Base-by-base conservation (phyloP, 1,284 basidiomycete genomes). In the Leccinum ponderosum region DNA sequence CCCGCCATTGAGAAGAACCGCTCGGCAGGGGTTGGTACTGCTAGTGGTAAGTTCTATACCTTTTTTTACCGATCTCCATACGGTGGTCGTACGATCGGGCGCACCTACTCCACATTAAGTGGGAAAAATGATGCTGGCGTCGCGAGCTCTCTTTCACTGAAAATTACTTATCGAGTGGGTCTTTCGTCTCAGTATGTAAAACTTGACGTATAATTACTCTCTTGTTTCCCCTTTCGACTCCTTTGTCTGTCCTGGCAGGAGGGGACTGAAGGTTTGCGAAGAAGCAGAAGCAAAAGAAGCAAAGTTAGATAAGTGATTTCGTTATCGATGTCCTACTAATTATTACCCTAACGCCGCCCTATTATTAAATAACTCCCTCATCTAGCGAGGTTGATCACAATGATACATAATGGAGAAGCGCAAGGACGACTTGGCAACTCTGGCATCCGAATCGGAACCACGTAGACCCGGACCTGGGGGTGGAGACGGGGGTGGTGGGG, bases 341-440 rank as follows among this genome's bases (percentile, higher is more conserved):
- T 51, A 25, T 27, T 63, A 56, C 58, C 56, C 63, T 73, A 71
- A 69, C 62, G 58, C 58, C 62, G 65, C 3, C 65, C 51, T 29
- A 25, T 47, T 57, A 58, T 63, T 35, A 63, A 65, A 71, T 47
- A 56, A 56, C 59, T 51, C 66, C 59, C 44, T 56, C 52, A 65
- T 71, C 67, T 66, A 71, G 65, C 63, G 56, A 69, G 52, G 68
- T 59, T 67, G 70, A 72, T 72, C 59, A 53, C 33, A 44, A 61
- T 47, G 20, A 47, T 47, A 22, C 55, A 58, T 63, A 58, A 60
- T 72, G 60, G 56, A 44, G 69, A 70, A 71, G 55, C 58, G 15
- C 11, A 60, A 25, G 53, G 44, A 58, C 20, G 53, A 60, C 57
- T 27, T 20, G 29, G 9, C 51, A 39, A 53, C 58, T 20, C 20